Evolutionary conservation across 164 flowering plant species (phyloP), one percentile per base, ranked within the genome.

Genomic region (Brasenia schreberi): DNA sequence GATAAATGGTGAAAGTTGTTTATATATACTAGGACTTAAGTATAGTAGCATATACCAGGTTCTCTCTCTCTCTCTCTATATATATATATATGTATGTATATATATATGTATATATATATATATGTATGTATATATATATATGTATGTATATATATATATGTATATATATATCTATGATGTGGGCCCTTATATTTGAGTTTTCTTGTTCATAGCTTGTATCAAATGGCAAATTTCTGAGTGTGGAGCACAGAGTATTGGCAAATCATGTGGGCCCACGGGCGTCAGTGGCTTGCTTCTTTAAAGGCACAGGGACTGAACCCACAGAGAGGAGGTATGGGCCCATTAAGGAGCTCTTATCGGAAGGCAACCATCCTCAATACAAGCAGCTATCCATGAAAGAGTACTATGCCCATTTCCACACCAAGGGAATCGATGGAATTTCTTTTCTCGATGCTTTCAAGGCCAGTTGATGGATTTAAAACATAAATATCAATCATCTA

Each of bases 331-430:
- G 63, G 0, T 80, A 68, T 61, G 78, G 82, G 1, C 81, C 84
- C 0, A 77, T 81, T 43, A 73, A 79, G 63, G 83, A 82, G 71
- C 52, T 80, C 43, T 23, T 75, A 18, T 75, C 83, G 5, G 73
- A 78, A 42, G 68, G 72, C 4, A 72, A 69, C 65, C 75, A 77
- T 2, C 78, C 80, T 0, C 65, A 39, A 4, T 79, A 79, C 59
- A 69, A 43, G 58, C 76, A 72, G 59, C 12, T 49, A 14, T 62
- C 71, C 0, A 9, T 59, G 6, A 62, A 17, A 6, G 78, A 77
- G 0, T 75, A 59, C 52, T 5, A n/a, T 6, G n/a, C 43, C 6
- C 45, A 62, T 49, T 63, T 7, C 66, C n/a, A 9, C 18, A 6
- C 53, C 5, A 74, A 74, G 42, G 74, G 77, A 16, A 66, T 63